A percentile compares a stretch with the other conserved stretches of the same genome.
phyloP scores from a whole-genome alignment of 2,329 filamentous ascomycete genomes.

The Huntiella decipiens region DNA sequence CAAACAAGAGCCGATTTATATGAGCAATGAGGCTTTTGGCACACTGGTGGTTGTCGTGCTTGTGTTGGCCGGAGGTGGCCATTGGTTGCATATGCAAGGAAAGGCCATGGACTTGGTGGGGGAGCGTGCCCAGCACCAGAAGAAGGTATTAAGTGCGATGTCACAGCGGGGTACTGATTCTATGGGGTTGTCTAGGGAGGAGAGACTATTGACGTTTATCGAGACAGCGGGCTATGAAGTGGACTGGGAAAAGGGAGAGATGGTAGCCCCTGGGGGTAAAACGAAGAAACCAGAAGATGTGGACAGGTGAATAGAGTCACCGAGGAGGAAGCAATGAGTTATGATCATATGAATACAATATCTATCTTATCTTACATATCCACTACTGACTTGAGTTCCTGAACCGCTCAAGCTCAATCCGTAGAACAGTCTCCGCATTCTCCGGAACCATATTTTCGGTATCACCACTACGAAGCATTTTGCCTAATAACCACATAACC shows the following conservation, averaged over 20 bases:
- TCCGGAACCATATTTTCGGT: constrained; percentile 36
- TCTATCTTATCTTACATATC: not conserved
- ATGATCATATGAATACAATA: not conserved
- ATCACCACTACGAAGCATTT: constrained; percentile 34
- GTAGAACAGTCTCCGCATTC: constrained; percentile 29
- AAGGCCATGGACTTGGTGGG: constrained; percentile 45
- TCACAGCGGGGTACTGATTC: constrained; percentile 29
- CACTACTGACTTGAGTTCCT: not conserved
- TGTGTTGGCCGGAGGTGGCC: constrained; percentile 46
- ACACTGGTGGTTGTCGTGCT: constrained; percentile 50
- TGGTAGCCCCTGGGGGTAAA: constrained; percentile 16
- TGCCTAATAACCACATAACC: constrained; percentile 41
- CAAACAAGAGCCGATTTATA: constrained; percentile 39
- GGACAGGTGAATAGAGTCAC: not conserved
- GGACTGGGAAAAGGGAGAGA: constrained; percentile 30
- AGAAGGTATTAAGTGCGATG: constrained; percentile 33
- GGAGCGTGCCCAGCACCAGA: constrained; percentile 44
- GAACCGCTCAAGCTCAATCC: constrained; percentile 8
- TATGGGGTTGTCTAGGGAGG: constrained; percentile 11
- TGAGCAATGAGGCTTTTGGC: constrained; percentile 65
- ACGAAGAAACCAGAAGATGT: constrained; percentile 18
- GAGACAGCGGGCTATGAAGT: constrained; percentile 39
- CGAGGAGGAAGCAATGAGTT: not conserved
- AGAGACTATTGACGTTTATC: constrained; percentile 13
- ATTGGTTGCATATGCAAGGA: constrained; percentile 49